Conservation (phyloP, 225 moss, liverwort and hornwort species). For the Marchantia paleacea region DNA sequence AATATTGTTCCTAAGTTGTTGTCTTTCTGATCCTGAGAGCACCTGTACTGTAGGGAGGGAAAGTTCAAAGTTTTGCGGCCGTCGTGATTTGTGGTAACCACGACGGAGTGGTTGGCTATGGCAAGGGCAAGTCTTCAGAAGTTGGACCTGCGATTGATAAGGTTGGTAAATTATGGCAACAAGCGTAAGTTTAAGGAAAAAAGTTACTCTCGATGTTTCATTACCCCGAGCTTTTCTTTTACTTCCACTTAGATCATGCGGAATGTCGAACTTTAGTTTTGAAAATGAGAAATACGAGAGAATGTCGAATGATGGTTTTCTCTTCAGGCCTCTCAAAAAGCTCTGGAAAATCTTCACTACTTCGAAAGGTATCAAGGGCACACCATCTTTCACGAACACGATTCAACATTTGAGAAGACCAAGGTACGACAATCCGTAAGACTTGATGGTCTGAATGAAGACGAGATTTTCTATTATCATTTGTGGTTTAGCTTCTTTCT, state of each 20-base stretch:
- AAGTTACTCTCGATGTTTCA: not conserved
- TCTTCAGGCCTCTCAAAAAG: conserved; percentile 61
- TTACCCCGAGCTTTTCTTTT: too few species aligned
- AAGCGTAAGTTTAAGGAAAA: not conserved
- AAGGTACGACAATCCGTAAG: conserved; percentile 46
- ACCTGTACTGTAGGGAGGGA: conserved; percentile 55
- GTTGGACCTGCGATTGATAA: conserved; percentile 79
- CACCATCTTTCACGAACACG: conserved; percentile 81
- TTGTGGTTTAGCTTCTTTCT: too few species aligned
- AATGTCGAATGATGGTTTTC: not conserved
- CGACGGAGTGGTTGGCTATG: conserved; percentile 84
- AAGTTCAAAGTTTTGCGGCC: conserved; percentile 75
- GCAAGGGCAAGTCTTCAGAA: conserved; percentile 92
- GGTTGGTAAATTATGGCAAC: conserved; percentile 31
- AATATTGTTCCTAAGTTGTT: not conserved
- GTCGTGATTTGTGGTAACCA: conserved; percentile 89
- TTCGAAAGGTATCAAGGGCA: conserved; percentile 92
- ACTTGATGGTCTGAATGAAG: not conserved
- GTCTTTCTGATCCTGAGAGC: not conserved
- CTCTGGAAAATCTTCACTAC: conserved; percentile 80
- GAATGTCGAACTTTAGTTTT: not conserved
- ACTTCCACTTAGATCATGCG: not conserved
- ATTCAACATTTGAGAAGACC: conserved; percentile 84
- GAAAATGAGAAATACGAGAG: not conserved
- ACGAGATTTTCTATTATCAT: not conserved